phyloP scores from a whole-genome alignment of 352 stramenopile genomes.

The Globisporangium megalacanthum region DNA sequence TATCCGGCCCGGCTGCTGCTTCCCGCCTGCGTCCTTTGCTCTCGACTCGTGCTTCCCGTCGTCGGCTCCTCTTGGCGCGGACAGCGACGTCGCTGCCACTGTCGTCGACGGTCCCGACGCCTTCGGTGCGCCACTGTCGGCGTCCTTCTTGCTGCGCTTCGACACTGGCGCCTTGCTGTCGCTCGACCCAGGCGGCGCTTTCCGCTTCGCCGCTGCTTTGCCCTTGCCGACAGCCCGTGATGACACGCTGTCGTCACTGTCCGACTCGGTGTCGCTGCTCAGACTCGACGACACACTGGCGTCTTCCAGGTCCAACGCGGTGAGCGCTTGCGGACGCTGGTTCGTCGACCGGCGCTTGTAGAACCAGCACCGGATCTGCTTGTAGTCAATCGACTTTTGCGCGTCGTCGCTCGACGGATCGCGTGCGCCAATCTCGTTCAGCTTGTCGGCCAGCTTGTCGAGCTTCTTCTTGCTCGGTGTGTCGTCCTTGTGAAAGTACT shows the following conservation, averaged over 20 bases:
- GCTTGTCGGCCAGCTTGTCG: constrained; percentile 66
- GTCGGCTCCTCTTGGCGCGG: neutral
- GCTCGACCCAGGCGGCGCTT: constrained; percentile 1
- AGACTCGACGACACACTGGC: constrained; percentile 36
- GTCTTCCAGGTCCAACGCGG: constrained; percentile 46
- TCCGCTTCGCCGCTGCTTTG: constrained; percentile 13
- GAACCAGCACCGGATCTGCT: constrained; percentile 86
- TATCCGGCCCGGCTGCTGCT: constrained; percentile 49
- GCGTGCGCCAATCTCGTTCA: constrained; percentile 59
- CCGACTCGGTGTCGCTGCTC: constrained; percentile 67
- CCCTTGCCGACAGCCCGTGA: constrained; percentile 23
- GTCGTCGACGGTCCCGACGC: constrained; percentile 10
- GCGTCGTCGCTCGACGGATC: constrained; percentile 50
- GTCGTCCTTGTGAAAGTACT: constrained; percentile 80
- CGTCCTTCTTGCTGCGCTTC: constrained; percentile 27
- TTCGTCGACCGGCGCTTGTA: constrained; percentile 83
- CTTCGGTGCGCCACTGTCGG: neutral
- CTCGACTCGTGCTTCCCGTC: neutral
- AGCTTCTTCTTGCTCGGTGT: constrained; percentile 75
- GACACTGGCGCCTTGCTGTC: constrained; percentile 21
- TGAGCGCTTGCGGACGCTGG: constrained; percentile 64
- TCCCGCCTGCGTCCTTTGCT: constrained; percentile 12
- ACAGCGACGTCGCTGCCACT: constrained; percentile 2
- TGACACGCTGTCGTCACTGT: constrained; percentile 36
- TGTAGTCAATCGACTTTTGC: constrained; percentile 76